Percentiles rank a stretch among this genome's conserved stretches.
Conservation (phyloP, 2,329 filamentous ascomycete species). For the Fusarium sp. region DNA sequence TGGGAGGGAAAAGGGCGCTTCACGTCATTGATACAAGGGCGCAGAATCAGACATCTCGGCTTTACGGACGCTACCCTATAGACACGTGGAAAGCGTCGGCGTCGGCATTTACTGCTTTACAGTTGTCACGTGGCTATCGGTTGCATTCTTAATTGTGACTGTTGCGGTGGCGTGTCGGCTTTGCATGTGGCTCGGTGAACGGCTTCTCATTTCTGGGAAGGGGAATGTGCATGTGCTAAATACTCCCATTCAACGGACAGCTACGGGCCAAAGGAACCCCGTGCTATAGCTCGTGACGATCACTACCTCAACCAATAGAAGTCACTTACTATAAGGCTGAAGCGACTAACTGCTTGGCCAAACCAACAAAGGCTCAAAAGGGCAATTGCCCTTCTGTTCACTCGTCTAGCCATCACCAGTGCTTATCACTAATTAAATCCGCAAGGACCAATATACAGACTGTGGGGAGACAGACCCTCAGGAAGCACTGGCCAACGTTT, state of each 20-base stretch:
- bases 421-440: neutral
- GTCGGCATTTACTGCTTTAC: neutral
- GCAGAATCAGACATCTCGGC: neutral
- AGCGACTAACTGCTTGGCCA: constrained; percentile 6
- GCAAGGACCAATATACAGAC: neutral
- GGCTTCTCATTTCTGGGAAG: too few relatives aligned
- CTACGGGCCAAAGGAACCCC: neutral
- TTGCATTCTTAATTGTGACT: neutral
- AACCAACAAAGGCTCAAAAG: neutral
- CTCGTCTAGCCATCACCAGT: neutral
- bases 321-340: constrained; percentile 5
- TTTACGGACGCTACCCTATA: constrained; percentile 6
- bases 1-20: neutral
- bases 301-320: neutral
- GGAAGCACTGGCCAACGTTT: neutral
- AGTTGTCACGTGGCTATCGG: neutral
- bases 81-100: constrained; percentile 11
- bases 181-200: neutral
- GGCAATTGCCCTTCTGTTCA: neutral
- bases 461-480: neutral
- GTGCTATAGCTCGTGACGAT: neutral
- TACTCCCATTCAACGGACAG: too few relatives aligned
- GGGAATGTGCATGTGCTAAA: too few relatives aligned
- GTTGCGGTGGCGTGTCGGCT: neutral
- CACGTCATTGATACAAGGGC: constrained; percentile 13